Conservation (phyloP, 495 filamentous ascomycete species). For the Neohortaea acidophila region DNA sequence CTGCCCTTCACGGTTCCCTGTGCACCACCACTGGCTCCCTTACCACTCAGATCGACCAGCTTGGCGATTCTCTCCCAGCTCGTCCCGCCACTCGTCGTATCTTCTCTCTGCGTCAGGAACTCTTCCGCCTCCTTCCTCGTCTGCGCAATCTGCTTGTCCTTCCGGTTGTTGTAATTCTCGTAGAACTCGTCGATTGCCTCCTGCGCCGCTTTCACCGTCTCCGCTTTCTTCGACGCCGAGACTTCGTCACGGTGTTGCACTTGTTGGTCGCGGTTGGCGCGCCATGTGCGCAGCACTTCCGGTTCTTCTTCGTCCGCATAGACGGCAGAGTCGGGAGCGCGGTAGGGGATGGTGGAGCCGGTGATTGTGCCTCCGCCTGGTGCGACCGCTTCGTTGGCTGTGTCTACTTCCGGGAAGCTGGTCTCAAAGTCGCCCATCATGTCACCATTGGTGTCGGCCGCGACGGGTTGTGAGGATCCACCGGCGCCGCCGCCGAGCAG, state of each 20-base stretch:
- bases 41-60: constrained; percentile 88
- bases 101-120: constrained; percentile 73
- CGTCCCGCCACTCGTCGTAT: constrained; percentile 84
- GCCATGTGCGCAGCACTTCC: constrained; percentile 81
- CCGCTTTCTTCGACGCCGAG: constrained; percentile 57
- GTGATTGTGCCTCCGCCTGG: constrained; percentile 85
- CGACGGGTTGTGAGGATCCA: background rate
- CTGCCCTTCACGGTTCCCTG: constrained; percentile 82
- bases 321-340: constrained; percentile 36
- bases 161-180: constrained; percentile 95
- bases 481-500: constrained; percentile 51
- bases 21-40: constrained; percentile 72
- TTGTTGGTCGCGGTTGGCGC: constrained; percentile 65
- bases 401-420: constrained; percentile 73
- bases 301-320: constrained; percentile 56
- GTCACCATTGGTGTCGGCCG: constrained; percentile 30
- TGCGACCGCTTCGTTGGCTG: constrained; percentile 71
- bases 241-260: constrained; percentile 63
- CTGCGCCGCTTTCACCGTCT: constrained; percentile 72
- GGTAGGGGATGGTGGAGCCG: constrained; percentile 51
- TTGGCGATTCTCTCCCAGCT: constrained; percentile 98
- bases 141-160: constrained; percentile 75
- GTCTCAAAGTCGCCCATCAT: constrained; percentile 65
- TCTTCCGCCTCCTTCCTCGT: constrained; percentile 86
- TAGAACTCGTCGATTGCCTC: constrained; percentile 96